Evolutionary conservation across 83 land plant species (phyloP).

Genomic region (Picea abies): DNA sequence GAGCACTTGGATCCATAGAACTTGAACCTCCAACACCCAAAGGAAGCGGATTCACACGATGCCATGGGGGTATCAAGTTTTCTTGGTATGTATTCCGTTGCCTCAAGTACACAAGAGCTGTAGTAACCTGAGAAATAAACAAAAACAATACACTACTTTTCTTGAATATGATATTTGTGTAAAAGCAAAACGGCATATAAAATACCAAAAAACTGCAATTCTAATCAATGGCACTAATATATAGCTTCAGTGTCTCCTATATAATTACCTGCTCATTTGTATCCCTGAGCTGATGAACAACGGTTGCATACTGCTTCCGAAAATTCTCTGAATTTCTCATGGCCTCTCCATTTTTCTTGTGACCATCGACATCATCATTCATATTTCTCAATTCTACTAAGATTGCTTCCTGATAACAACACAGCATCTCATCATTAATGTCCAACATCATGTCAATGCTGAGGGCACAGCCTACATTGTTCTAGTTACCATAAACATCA

Average conservation of each 20-base stretch:
- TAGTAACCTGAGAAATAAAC: slow-evolving; percentile 58
- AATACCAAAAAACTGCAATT: not conserved
- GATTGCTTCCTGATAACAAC: slow-evolving; percentile 63
- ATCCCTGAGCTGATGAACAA: slow-evolving; percentile 78
- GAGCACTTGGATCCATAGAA: slow-evolving; percentile 35
- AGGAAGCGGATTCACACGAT: slow-evolving; percentile 30
- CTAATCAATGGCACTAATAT: not conserved
- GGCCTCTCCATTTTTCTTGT: slow-evolving; percentile 52
- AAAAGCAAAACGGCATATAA: not conserved
- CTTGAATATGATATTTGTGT: not conserved
- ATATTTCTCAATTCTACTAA: slow-evolving; percentile 67
- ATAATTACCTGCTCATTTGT: slow-evolving; percentile 72
- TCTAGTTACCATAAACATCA: not conserved
- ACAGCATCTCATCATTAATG: slow-evolving; percentile 1
- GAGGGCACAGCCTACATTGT: not conserved
- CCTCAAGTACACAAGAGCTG: slow-evolving; percentile 60
- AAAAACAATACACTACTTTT: slow-evolving; percentile 3
- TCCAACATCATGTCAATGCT: slow-evolving; percentile 1
- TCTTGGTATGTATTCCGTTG: slow-evolving; percentile 78
- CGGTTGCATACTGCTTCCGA: slow-evolving; percentile 75
- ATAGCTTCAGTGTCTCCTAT: not conserved
- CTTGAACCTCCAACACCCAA: slow-evolving; percentile 23
- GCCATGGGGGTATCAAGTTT: slow-evolving; percentile 43
- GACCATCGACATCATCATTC: slow-evolving; percentile 73
- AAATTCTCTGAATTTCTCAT: slow-evolving; percentile 65